phyloP scores from a whole-genome alignment of 2,329 filamentous ascomycete genomes.

The Mycosphaerella sp. region DNA sequence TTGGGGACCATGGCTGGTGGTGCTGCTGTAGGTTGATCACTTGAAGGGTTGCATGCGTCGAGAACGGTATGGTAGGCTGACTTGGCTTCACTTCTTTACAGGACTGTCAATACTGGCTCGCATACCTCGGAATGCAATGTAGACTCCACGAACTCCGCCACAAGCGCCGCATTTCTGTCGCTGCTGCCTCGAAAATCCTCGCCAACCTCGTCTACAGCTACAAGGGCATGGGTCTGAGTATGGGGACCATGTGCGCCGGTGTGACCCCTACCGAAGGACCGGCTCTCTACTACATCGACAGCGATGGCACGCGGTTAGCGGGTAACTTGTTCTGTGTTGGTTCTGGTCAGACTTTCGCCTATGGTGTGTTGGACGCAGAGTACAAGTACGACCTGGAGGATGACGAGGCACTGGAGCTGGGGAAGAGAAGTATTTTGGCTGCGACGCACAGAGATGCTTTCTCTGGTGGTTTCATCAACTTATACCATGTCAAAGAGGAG shows the following conservation, averaged over 20 bases:
- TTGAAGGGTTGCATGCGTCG: background rate
- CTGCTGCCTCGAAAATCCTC: slow-evolving; percentile 95
- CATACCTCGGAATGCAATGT: slow-evolving; percentile 98
- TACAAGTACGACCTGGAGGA: slow-evolving; percentile 84
- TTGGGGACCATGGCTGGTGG: slow-evolving; percentile 97
- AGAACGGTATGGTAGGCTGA: slow-evolving; percentile 11
- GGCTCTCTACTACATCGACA: slow-evolving; percentile 98
- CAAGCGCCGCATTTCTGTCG: slow-evolving; percentile 97
- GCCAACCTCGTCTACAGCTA: slow-evolving; percentile 97
- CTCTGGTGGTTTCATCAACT: slow-evolving; percentile 96
- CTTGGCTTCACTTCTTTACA: slow-evolving; percentile 30
- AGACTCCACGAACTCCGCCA: slow-evolving; percentile 97
- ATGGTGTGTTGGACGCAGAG: slow-evolving; percentile 93
- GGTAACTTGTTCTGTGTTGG: slow-evolving; percentile 98
- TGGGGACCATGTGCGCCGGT: slow-evolving; percentile 99
- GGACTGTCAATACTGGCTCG: slow-evolving; percentile 99
- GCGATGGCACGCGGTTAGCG: slow-evolving; percentile 82
- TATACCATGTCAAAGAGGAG: slow-evolving; percentile 98
- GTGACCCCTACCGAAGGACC: slow-evolving; percentile 93
- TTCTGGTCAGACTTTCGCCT: slow-evolving; percentile 96
- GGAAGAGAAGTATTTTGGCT: slow-evolving; percentile 84
- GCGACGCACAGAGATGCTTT: slow-evolving; percentile 97
- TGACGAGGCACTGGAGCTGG: slow-evolving; percentile 85
- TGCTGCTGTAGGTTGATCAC: slow-evolving; percentile 60
- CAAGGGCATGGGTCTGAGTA: slow-evolving; percentile 97